Percentiles rank a stretch among this genome's conserved stretches.
phyloP scores from a whole-genome alignment of 176 grass and related monocot species.

The Oryza brachyantha region DNA sequence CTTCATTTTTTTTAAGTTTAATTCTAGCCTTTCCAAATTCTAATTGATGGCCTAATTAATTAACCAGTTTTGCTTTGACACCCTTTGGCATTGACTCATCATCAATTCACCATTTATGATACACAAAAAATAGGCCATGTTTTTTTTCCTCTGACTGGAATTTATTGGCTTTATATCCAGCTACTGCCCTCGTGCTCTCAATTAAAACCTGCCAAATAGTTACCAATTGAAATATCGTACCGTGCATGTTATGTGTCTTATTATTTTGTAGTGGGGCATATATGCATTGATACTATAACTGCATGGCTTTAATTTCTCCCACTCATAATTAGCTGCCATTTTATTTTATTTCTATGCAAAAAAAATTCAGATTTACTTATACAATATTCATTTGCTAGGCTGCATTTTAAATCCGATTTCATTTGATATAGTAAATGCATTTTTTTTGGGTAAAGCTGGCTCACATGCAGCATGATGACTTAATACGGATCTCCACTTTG shows the following conservation, averaged over 20 bases:
- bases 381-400: too few relatives aligned
- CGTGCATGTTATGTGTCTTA: not conserved
- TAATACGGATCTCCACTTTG: constrained; percentile 16
- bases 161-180: not conserved
- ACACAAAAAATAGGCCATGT: not conserved
- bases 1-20: not conserved
- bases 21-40: not conserved
- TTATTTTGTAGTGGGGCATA: not conserved
- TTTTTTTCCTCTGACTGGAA: not conserved
- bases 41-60: not conserved
- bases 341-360: not conserved
- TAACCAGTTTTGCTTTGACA: not conserved
- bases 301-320: not conserved
- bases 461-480: not conserved
- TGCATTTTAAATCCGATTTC: too few relatives aligned
- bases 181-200: not conserved
- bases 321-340: not conserved
- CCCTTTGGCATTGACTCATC: constrained; percentile 4
- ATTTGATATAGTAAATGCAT: not conserved
- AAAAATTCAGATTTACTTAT: not conserved
- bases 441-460: not conserved
- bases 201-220: not conserved
- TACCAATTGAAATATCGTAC: not conserved
- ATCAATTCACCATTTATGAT: not conserved
- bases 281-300: not conserved